Evolutionary conservation across 2,329 filamentous ascomycete genomes (phyloP).

Genomic region (Endoconidiophora polonica): DNA sequence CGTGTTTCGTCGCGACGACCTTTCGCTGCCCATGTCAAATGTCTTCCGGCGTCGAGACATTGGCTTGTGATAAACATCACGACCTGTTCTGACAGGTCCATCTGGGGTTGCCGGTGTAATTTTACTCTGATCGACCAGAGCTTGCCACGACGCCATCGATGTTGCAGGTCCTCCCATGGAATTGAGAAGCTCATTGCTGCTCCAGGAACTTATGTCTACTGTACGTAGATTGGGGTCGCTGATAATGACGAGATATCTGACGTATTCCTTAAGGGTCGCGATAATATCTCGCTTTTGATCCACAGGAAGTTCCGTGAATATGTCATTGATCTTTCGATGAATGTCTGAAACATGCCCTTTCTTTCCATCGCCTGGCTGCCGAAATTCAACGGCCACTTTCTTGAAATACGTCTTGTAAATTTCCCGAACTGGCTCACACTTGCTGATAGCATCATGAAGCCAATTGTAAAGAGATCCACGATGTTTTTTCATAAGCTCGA

Average conservation of each 20-base stretch:
- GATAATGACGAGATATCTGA: slow-evolving; percentile 10
- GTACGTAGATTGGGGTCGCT: slow-evolving; percentile 8
- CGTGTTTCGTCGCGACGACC: neutral
- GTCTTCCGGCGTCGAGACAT: slow-evolving; percentile 10
- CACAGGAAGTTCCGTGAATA: neutral
- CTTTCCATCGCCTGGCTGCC: neutral
- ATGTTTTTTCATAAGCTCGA: slow-evolving; percentile 48
- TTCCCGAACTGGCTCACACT: slow-evolving; percentile 6
- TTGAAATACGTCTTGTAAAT: slow-evolving; percentile 11
- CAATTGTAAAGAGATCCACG: slow-evolving; percentile 49
- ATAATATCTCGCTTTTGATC: slow-evolving; percentile 1
- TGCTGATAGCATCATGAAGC: slow-evolving; percentile 41
- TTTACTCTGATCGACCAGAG: slow-evolving; percentile 11
- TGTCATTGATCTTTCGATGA: slow-evolving; percentile 3
- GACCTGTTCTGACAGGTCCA: slow-evolving; percentile 8
- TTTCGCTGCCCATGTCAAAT: neutral
- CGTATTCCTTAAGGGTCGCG: slow-evolving; percentile 5
- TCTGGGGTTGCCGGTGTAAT: slow-evolving; percentile 9
- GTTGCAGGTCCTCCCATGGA: slow-evolving; percentile 10
- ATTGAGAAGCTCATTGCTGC: slow-evolving; percentile 3
- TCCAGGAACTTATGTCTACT: neutral
- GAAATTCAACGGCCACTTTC: slow-evolving; percentile 6
- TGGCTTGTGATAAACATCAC: slow-evolving; percentile 12
- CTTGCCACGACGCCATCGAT: slow-evolving; percentile 13
- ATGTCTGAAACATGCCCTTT: slow-evolving; percentile 4